Base-by-base conservation (phyloP, 495 filamentous ascomycete species). In the Aspergillus olivimuriae region DNA sequence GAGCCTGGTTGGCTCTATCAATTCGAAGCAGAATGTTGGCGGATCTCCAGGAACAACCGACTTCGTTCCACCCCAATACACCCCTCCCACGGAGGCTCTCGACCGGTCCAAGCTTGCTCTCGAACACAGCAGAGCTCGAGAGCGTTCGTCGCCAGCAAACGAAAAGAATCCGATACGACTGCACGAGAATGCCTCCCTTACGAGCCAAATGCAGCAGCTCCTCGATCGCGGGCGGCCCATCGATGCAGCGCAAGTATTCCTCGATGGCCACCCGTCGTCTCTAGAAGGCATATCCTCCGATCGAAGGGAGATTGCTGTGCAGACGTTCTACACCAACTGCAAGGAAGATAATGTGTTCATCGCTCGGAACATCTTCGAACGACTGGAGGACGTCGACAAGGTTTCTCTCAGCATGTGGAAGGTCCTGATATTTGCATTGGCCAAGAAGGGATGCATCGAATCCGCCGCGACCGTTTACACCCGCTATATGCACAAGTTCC, bases 191-290 rank as follows among this genome's bases (percentile, higher is more conserved):
- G 12, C 11, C n/a, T 35, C 47, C 3, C 17, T 51, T 16, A n/a
- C 30, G 10, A 22, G 30, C 20, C 35, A 41, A 20, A 48, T 61
- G 30, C 41, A 47, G 35, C 24, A 36, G 7, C 42, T 63, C 36
- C 33, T 67, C 1, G 39, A 53, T 1, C 20, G 47, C 10, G 49
- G 51, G 11, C 40, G 43, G 26, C 53, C 59, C 9, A 66, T 73
- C 4, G 61, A 67, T n/a, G 67, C 66, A 14, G 66, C 66, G 14
- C 61, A 68, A 44, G 4, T 69, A 32, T 68, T 69, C 41, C 39
- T 70, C 24, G 57, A 62, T 15, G 39, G 26, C n/a, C 52, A 58
- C 9, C 51, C 54, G 31, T 31, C 47, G 8, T 34, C 34, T 2
- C 22, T 46, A 7, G 39, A 51, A 22, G 45, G 43, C 0, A 58